phyloP scores from a whole-genome alignment of 73 alveolate species.

The Stentor coeruleus region DNA sequence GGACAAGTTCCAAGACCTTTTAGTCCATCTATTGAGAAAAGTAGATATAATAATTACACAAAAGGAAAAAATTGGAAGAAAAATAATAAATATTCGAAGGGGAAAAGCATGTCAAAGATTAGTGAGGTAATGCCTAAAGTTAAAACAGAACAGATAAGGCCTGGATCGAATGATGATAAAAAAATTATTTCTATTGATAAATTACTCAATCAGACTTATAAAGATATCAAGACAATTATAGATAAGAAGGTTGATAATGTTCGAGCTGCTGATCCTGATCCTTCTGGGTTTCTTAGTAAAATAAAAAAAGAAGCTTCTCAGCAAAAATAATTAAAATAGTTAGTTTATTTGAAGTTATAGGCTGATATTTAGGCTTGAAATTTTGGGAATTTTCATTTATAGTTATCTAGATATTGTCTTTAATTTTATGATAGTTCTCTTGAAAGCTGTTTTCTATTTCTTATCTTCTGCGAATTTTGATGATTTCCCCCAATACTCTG shows the following conservation, averaged over 20 bases:
- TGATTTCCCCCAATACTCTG: not conserved
- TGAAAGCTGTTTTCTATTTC: not conserved
- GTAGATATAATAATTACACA: not conserved
- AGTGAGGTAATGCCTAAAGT: not conserved
- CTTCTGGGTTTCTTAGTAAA: not conserved
- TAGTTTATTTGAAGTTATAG: not conserved
- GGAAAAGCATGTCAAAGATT: not conserved
- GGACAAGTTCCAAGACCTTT: not conserved
- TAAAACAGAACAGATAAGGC: not conserved
- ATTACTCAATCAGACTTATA: not conserved
- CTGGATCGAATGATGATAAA: not conserved
- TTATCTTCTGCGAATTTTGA: not conserved
- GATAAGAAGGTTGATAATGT: not conserved
- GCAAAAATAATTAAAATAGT: no score
- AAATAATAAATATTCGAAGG: not conserved
- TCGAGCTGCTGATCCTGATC: not conserved
- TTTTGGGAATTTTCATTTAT: no score
- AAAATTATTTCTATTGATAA: not conserved
- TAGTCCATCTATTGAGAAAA: constrained; percentile 10
- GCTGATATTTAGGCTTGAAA: not conserved
- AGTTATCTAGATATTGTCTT: no score
- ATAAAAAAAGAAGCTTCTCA: constrained; percentile 15
- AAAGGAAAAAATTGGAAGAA: not conserved
- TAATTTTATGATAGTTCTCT: no score
- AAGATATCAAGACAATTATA: not conserved